These are phyloP conservation scores for Rubia tinctorum DNA, from an alignment of 305 asterid species.

Conservation along the genomic window DNA sequence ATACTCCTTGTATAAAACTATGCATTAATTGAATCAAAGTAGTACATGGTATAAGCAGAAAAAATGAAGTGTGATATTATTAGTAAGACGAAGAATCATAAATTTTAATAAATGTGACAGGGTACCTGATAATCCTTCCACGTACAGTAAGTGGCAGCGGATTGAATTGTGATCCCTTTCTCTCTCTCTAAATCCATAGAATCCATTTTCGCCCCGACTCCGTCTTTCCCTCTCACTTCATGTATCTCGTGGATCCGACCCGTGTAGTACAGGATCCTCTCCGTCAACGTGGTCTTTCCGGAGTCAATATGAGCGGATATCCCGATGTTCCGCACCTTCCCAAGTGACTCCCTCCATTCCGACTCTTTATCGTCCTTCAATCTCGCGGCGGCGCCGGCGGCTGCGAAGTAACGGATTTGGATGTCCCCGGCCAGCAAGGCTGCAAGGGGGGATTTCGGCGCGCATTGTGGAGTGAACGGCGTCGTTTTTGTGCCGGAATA, in stretches of 20 bases:
- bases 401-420: conserved; percentile 62
- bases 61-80: too few relatives aligned
- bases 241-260: conserved; percentile 98
- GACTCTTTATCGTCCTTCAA: conserved; percentile 68
- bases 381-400: conserved; percentile 69
- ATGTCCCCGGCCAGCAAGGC: conserved; percentile 53
- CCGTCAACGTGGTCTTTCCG: conserved; percentile 94
- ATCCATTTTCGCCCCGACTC: conserved; percentile 98
- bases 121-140: conserved; percentile 89
- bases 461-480: conserved; percentile 21
- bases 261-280: conserved; percentile 83
- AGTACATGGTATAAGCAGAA: too few relatives aligned
- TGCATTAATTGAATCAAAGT: too few relatives aligned
- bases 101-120: not conserved
- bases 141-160: conserved; percentile 94
- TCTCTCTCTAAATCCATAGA: conserved; percentile 99
- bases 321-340: conserved; percentile 82
- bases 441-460: conserved; percentile 33
- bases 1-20: too few relatives aligned
- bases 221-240: conserved; percentile 96
- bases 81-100: too few relatives aligned
- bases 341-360: conserved; percentile 82
- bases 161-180: conserved; percentile 95
- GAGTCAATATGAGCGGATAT: conserved; percentile 98
- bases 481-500: conserved; percentile 24